These are phyloP conservation scores for Diaporthe nobilis DNA, from an alignment of 2,329 filamentous ascomycete genomes.

Conservation along the genomic window DNA sequence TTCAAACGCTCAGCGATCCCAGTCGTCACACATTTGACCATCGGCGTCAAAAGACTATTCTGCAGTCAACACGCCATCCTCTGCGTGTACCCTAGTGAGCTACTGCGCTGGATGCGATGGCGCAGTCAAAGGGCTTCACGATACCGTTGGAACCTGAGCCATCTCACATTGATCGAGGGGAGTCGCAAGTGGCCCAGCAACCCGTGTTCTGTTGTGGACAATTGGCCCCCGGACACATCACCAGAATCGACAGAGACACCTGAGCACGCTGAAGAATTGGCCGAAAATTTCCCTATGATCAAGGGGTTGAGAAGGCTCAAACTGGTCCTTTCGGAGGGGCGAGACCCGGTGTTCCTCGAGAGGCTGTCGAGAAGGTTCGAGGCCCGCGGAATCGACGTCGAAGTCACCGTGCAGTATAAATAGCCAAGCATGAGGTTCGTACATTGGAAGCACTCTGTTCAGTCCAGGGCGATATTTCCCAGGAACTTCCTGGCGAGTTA, in stretches of 20 bases:
- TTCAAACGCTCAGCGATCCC: not conserved
- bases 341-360: not conserved
- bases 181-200: not conserved
- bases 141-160: not conserved
- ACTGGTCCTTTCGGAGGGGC: not conserved
- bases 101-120: not conserved
- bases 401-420: no score
- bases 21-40: not conserved
- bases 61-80: accelerated
- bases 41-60: not conserved
- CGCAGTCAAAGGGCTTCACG: not conserved
- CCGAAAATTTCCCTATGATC: not conserved
- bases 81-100: not conserved
- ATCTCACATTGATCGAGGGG: not conserved
- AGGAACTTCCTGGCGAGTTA: not conserved
- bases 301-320: not conserved
- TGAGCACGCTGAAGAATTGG: no score
- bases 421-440: not conserved
- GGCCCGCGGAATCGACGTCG: not conserved
- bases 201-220: not conserved
- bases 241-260: not conserved
- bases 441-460: not conserved
- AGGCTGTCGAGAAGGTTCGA: not conserved
- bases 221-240: no score
- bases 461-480: not conserved